Evolutionary conservation across 805 yeast genomes (phyloP).

Genomic region (Helenozyma baotianmanensis): DNA sequence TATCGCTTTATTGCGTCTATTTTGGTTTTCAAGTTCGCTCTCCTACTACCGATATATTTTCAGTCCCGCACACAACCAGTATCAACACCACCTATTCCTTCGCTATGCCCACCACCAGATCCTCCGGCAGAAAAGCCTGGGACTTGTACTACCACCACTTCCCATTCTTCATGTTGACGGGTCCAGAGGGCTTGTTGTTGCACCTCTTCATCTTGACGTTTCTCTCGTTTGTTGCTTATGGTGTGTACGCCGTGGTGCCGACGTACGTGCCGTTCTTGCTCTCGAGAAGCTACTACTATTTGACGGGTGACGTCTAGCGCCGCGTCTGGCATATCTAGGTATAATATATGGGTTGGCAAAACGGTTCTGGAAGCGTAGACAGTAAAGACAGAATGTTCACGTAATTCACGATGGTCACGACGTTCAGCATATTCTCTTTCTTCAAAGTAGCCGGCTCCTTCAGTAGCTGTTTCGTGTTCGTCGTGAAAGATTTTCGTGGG

Average conservation of each 20-base stretch:
- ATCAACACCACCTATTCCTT: too few relatives aligned
- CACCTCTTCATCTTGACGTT: conserved; percentile 15
- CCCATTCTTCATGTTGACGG: conserved; percentile 49
- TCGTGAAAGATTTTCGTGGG: too few relatives aligned
- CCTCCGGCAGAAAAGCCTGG: conserved; percentile 10
- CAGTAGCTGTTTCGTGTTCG: too few relatives aligned
- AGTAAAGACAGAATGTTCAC: too few relatives aligned
- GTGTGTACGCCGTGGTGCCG: conserved; percentile 18
- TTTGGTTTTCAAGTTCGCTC: too few relatives aligned
- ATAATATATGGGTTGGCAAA: neutral
- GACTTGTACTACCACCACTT: conserved; percentile 38
- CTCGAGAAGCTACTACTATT: conserved; percentile 31
- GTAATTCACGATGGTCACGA: too few relatives aligned
- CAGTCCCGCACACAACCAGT: too few relatives aligned
- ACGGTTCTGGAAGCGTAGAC: neutral
- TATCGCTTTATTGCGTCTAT: too few relatives aligned
- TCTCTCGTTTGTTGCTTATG: conserved; percentile 14
- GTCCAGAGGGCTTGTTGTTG: conserved; percentile 31
- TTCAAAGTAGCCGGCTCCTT: too few relatives aligned
- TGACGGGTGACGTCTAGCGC: conserved; percentile 24
- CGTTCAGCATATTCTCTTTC: too few relatives aligned
- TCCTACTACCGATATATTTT: too few relatives aligned
- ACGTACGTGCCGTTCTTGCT: conserved; percentile 25
- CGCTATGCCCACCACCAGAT: too few relatives aligned
- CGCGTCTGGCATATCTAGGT: neutral